These are phyloP conservation scores for Phylloporus sp. DNA, from an alignment of 768 basidiomycete species.

Conservation along the genomic window DNA sequence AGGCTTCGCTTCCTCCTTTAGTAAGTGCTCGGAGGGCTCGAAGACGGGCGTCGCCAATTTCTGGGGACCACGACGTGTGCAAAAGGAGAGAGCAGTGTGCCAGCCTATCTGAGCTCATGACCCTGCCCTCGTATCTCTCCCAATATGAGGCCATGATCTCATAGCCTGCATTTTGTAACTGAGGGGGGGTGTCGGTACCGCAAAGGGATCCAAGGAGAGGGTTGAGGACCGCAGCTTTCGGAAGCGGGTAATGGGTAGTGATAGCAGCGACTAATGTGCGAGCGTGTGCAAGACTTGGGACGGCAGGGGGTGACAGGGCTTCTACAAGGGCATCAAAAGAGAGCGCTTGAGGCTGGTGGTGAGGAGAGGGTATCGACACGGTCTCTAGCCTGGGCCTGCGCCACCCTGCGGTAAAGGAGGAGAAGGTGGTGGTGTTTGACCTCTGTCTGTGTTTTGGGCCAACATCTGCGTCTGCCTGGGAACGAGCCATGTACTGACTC, in stretches of 20 bases:
- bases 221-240: conserved; percentile 47
- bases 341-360: conserved; percentile 23
- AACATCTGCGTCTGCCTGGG: conserved; percentile 30
- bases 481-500: conserved; percentile 31
- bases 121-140: conserved; percentile 48
- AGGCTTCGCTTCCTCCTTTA: conserved; percentile 51
- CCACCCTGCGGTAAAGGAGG: conserved; percentile 36
- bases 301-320: conserved; percentile 45
- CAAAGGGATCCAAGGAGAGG: conserved; percentile 63
- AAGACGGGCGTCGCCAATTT: conserved; percentile 67
- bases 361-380: conserved; percentile 22
- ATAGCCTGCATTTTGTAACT: conserved; percentile 62
- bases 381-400: conserved; percentile 32
- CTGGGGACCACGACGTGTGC: conserved; percentile 50
- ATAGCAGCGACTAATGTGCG: conserved; percentile 52
- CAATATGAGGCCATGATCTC: conserved; percentile 70
- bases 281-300: conserved; percentile 63
- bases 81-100: conserved; percentile 63
- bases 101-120: conserved; percentile 54
- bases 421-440: conserved; percentile 41
- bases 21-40: conserved; percentile 65
- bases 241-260: conserved; percentile 49
- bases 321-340: conserved; percentile 46
- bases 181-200: conserved; percentile 43
- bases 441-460: conserved; percentile 33